Evolutionary conservation across 257 asterid species (phyloP), one percentile per base, ranked within the genome.

Genomic region (Solanum medicagineum): DNA sequence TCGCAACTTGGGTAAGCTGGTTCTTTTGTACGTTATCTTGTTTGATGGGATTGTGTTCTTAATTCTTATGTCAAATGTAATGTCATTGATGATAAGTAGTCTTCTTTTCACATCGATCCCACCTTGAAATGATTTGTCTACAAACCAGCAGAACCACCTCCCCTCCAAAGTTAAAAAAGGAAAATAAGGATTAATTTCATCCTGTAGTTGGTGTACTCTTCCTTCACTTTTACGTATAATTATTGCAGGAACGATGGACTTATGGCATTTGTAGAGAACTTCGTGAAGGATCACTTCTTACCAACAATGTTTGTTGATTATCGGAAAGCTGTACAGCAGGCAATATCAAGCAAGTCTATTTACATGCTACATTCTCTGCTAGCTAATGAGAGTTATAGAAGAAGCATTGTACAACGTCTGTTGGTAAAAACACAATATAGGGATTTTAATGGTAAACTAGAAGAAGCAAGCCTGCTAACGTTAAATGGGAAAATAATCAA

Each of bases 221-320:
- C 83, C 65, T 79, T 53, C 45, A 79, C 26, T 29, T 53, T 17
- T 26, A 53, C 47, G 1, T 53, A 53, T 53, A 79, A 53, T 79
- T 51, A 77, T 89, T 90, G 92, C 97, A 97, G 99, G 91, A 97
- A 95, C 84, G 99, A 97, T 90, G 98, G 98, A 84, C 91, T 97
- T 91, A 91, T 97, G 89, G 92, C 96, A 59, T 97, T 97, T 89
- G 93, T 93, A 87, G 99, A 97, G 90, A 97, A 93, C 92, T 97
- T 97, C 89, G 97, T 97, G 93, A 97, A 97, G 92, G 99, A 97
- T 91, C 99, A 92, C 91, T 94, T 97, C 88, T 90, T 97, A 89
- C 99, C 99, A 59, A 93, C 98, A 84, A 92, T 97, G 98, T 97
- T 94, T 90, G 99, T 97, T 68, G 99, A 97, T 89, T 97, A 97